These are phyloP conservation scores for Fagopyrum homotropicum DNA, from an alignment of 148 eudicot species.

Conservation along the genomic window DNA sequence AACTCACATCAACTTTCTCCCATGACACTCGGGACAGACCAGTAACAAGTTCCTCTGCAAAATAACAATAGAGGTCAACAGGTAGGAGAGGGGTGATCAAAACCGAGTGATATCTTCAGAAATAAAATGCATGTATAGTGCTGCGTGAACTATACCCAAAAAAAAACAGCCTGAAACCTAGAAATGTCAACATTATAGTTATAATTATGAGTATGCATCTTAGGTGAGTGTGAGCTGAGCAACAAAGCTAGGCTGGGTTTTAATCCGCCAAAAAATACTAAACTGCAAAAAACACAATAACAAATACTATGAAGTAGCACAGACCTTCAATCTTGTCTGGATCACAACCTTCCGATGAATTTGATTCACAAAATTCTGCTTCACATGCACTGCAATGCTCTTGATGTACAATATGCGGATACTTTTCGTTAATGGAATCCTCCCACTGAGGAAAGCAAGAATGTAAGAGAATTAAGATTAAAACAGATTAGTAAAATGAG, in stretches of 20 bases:
- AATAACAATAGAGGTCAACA: neutral
- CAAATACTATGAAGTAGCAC: neutral
- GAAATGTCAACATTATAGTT: neutral
- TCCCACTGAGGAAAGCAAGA: conserved; percentile 29
- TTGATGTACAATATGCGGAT: conserved; percentile 42
- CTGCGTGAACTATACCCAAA: neutral
- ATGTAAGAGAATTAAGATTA: conserved; percentile 12
- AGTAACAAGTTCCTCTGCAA: conserved; percentile 77
- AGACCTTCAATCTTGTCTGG: conserved; percentile 59
- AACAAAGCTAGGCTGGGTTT: neutral
- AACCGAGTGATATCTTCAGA: neutral
- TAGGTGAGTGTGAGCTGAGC: neutral
- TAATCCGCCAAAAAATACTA: neutral
- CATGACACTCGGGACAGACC: conserved; percentile 78
- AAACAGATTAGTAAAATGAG: conserved; percentile 8
- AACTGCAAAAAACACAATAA: neutral
- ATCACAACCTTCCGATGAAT: conserved; percentile 22
- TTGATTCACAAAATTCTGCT: conserved; percentile 13
- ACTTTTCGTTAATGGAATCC: conserved; percentile 40
- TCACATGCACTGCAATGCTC: conserved; percentile 25
- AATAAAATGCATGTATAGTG: neutral
- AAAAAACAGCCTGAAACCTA: neutral
- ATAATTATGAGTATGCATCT: neutral
- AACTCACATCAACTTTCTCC: conserved; percentile 99
- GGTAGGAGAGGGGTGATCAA: neutral